Percentiles rank a stretch among this genome's conserved stretches.
These are phyloP conservation scores for Hylodesmum podocarpum DNA, from an alignment of 306 rosid species.

Conservation along the genomic window DNA sequence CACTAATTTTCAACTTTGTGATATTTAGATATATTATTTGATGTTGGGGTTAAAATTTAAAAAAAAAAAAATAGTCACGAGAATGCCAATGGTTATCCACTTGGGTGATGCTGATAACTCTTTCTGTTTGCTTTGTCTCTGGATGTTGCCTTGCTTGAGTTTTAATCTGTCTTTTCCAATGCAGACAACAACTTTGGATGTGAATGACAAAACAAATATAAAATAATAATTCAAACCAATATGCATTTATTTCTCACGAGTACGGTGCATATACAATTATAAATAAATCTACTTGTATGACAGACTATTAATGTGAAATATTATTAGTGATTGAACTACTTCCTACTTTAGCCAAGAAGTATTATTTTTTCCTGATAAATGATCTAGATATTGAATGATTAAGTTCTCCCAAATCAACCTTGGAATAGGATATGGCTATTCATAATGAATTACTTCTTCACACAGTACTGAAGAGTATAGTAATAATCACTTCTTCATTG, in stretches of 20 bases:
- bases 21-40: background rate
- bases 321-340: constrained; percentile 21
- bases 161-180: constrained; percentile 32
- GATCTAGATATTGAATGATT: constrained; percentile 8
- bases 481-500: background rate
- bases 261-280: background rate
- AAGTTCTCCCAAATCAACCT: constrained; percentile 10
- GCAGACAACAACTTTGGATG: constrained; percentile 30
- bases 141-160: constrained; percentile 3
- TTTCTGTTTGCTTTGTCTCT: constrained; percentile 23
- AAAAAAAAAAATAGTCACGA: constrained; percentile 28
- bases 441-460: no score
- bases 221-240: background rate
- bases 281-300: constrained; percentile 7
- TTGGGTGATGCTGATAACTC: constrained; percentile 15
- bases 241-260: constrained; percentile 35
- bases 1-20: background rate
- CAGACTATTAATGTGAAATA: constrained; percentile 23
- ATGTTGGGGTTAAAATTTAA: background rate
- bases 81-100: constrained; percentile 37
- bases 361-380: background rate
- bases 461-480: background rate
- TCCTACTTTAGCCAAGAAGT: background rate
- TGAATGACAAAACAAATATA: constrained; percentile 1
- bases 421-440: constrained; percentile 16